phyloP scores from a whole-genome alignment of 1,284 basidiomycete genomes.

The Ganoderma meredithae region DNA sequence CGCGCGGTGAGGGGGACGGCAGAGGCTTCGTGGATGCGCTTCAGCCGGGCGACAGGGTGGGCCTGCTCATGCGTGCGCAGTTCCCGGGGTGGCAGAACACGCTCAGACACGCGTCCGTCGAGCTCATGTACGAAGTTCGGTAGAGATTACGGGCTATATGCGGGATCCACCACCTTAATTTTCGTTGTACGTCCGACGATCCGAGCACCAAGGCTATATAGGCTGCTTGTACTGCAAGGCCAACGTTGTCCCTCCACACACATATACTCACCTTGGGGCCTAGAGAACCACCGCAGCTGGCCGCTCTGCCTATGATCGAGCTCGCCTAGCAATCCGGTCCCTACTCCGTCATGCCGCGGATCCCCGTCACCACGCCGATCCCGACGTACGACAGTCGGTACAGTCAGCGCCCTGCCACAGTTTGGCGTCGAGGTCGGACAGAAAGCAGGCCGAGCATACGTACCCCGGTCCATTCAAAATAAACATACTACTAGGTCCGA shows the following conservation, averaged over 20 bases:
- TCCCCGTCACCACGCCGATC: neutral
- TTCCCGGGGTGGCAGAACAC: constrained; percentile 23
- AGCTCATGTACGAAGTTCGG: constrained; percentile 21
- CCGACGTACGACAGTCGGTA: too few relatives aligned
- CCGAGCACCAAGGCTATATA: neutral
- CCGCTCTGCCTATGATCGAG: neutral
- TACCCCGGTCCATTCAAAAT: neutral
- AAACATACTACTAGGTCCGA: neutral
- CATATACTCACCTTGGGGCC: too few relatives aligned
- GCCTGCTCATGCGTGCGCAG: constrained; percentile 22
- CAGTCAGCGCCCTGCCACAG: neutral
- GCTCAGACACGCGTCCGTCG: constrained; percentile 10
- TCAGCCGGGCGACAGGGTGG: constrained; percentile 20
- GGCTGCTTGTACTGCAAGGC: neutral
- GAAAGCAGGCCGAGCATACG: neutral
- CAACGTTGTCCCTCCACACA: too few relatives aligned
- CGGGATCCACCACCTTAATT: neutral
- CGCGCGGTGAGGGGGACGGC: constrained; percentile 7
- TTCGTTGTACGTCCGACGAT: neutral
- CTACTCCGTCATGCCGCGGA: neutral
- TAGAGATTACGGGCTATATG: constrained; percentile 1
- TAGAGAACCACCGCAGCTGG: neutral
- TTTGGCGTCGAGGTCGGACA: neutral
- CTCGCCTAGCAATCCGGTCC: neutral
- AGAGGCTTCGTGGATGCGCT: constrained; percentile 21